phyloP scores from a whole-genome alignment of 257 asterid genomes.

The Solanum sitiens region DNA sequence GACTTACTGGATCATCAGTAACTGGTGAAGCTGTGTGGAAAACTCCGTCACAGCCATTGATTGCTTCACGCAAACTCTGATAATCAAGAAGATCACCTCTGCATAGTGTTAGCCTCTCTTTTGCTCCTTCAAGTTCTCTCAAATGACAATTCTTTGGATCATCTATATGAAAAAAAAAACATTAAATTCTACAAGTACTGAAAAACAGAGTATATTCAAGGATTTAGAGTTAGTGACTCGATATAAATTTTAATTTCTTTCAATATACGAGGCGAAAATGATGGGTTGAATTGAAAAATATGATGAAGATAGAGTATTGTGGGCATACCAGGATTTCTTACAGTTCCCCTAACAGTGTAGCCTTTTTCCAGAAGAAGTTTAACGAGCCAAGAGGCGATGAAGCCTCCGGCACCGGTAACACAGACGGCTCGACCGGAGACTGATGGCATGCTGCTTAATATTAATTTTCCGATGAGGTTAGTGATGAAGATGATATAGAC shows the following conservation, averaged over 20 bases:
- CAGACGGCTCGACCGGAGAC: conserved; percentile 66
- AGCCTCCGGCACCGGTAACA: conserved; percentile 98
- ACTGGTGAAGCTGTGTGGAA: conserved; percentile 98
- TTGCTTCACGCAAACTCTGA: conserved; percentile 59
- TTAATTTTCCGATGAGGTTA: not conserved
- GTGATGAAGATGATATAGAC: not conserved
- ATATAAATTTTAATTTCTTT: not conserved
- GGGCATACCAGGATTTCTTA: conserved; percentile 72
- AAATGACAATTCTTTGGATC: conserved; percentile 77
- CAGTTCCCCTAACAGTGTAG: conserved; percentile 84
- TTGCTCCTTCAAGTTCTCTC: conserved; percentile 76
- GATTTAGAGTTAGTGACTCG: not conserved
- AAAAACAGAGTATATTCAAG: not conserved
- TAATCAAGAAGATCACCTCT: conserved; percentile 79
- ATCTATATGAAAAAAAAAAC: conserved; percentile 14
- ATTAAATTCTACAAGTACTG: not conserved
- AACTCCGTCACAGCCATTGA: conserved; percentile 88
- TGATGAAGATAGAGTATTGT: not conserved
- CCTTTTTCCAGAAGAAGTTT: conserved; percentile 74
- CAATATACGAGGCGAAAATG: not conserved
- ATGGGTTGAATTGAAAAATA: not conserved
- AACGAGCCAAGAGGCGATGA: conserved; percentile 95
- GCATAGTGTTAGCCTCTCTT: conserved; percentile 62
- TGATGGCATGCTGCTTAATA: conserved; percentile 35
- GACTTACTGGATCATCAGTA: conserved; percentile 79